Evolutionary conservation across 2,329 filamentous ascomycete genomes (phyloP).

Genomic region (Beauveria bassiana): DNA sequence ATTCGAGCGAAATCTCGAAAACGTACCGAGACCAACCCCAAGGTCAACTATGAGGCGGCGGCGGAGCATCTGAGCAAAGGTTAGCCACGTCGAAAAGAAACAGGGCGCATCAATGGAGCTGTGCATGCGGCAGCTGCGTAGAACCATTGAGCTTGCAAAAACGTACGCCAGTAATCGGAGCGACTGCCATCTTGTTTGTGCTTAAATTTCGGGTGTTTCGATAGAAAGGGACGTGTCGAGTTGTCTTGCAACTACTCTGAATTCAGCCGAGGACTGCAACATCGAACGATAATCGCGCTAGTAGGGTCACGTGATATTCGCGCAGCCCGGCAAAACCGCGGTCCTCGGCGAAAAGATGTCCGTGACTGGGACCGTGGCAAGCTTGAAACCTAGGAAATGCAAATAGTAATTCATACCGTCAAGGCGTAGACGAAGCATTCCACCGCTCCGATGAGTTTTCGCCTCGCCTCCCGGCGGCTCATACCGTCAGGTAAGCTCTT

Average conservation of each 20-base stretch:
- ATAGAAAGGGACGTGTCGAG: constrained; percentile 16
- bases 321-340: constrained; percentile 13
- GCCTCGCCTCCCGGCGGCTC: constrained; percentile 55
- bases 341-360: constrained; percentile 16
- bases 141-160: constrained; percentile 24
- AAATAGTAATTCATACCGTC: constrained; percentile 22
- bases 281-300: constrained; percentile 31
- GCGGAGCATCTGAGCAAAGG: constrained; percentile 47
- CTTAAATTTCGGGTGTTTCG: constrained; percentile 18
- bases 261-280: not conserved
- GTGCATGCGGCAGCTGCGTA: not conserved
- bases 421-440: constrained; percentile 16
- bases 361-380: not conserved
- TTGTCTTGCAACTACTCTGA: constrained; percentile 12
- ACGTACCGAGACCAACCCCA: constrained; percentile 47
- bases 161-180: constrained; percentile 54
- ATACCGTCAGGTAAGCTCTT: constrained; percentile 48
- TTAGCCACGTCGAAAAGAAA: constrained; percentile 21
- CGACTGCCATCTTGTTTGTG: constrained; percentile 41
- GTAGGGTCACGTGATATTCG: constrained; percentile 15
- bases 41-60: constrained; percentile 51
- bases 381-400: not conserved
- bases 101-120: constrained; percentile 3
- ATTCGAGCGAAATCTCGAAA: not conserved
- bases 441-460: constrained; percentile 52